Percentiles rank a stretch among this genome's conserved stretches.
Evolutionary conservation across 148 eudicot species (phyloP).

Genomic region (Diospyros kaki): DNA sequence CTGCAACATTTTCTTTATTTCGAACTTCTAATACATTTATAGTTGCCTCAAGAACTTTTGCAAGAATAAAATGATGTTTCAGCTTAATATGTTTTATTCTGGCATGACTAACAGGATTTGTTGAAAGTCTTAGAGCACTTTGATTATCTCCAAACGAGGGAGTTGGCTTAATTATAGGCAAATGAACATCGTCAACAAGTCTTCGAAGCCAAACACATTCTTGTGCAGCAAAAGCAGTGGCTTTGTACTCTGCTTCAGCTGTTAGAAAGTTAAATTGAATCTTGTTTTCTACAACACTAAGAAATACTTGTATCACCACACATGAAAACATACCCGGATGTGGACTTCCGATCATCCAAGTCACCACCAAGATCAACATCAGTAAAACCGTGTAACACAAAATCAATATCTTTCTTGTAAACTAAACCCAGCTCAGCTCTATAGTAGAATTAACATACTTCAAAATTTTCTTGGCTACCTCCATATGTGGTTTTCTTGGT

Average conservation of each 20-base stretch:
- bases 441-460: no score
- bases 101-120: conserved; percentile 4
- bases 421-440: no score
- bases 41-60: neutral
- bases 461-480: no score
- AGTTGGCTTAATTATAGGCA: neutral
- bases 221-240: conserved; percentile 14
- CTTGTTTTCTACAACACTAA: conserved; percentile 9
- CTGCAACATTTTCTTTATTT: neutral
- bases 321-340: neutral
- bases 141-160: neutral
- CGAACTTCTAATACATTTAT: neutral
- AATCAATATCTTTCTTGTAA: no score
- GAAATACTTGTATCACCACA: neutral
- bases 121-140: conserved; percentile 4
- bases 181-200: neutral
- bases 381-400: no score
- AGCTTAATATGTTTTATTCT: conserved; percentile 13
- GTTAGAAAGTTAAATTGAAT: neutral
- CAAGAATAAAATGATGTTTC: conserved; percentile 8
- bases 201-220: neutral
- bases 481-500: no score
- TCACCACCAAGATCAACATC: conserved; percentile 7
- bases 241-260: conserved; percentile 15
- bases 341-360: conserved; percentile 2